Conservation (phyloP, 345 rosid genomes). For the Cardamine resedifolia region DNA sequence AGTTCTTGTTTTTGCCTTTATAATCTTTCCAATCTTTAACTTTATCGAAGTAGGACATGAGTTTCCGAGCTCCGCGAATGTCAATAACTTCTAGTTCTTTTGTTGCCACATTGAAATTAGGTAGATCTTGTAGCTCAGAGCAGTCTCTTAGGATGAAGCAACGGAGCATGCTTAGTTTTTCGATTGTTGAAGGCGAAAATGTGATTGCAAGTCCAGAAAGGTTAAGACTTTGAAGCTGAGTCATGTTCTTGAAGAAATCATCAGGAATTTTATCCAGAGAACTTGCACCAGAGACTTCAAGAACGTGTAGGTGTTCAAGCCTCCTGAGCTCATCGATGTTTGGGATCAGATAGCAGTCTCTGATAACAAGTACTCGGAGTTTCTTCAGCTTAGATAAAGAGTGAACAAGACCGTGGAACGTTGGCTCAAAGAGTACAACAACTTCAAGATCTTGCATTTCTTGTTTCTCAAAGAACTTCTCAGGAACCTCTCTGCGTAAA, state of each 20-base stretch:
- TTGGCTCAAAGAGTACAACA: conserved; percentile 48
- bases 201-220: conserved; percentile 42
- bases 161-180: conserved; percentile 36
- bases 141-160: conserved; percentile 50
- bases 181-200: conserved; percentile 35
- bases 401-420: conserved; percentile 9
- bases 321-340: conserved; percentile 11
- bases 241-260: conserved; percentile 33
- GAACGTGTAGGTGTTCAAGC: conserved; percentile 39
- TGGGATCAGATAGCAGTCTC: conserved; percentile 44
- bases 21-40: conserved; percentile 30
- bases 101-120: conserved; percentile 31
- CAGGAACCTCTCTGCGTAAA: conserved; percentile 32
- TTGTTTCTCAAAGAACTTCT: conserved; percentile 33
- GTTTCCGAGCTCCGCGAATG: conserved; percentile 42
- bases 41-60: conserved; percentile 30
- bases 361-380: conserved; percentile 49
- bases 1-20: conserved; percentile 39
- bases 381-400: conserved; percentile 28
- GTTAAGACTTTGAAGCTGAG: conserved; percentile 49
- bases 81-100: conserved; percentile 50
- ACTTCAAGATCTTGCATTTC: conserved; percentile 41
- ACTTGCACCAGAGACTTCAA: conserved; percentile 57
- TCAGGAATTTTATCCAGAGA: conserved; percentile 29
- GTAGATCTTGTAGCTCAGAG: conserved; percentile 38